A percentile compares a stretch with the other conserved stretches of the same genome.
These are phyloP conservation scores for Kalmanozyma brasiliensis DNA, from an alignment of 1,284 basidiomycete species.

Conservation along the genomic window DNA sequence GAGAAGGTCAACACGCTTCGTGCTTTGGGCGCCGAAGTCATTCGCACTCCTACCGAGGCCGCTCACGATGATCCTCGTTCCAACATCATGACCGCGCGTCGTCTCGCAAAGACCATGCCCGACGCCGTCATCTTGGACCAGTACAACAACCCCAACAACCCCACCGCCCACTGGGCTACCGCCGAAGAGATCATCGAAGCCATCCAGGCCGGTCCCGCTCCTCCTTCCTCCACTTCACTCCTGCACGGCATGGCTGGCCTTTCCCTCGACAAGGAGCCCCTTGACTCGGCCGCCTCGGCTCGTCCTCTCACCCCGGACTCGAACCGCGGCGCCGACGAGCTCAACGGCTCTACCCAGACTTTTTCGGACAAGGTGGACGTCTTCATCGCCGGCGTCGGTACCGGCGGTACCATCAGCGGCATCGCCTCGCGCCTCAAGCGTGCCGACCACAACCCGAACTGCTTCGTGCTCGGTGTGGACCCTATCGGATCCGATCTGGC, in stretches of 20 bases:
- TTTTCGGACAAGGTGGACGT: constrained; percentile 74
- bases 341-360: constrained; percentile 21
- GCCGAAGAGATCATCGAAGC: constrained; percentile 75
- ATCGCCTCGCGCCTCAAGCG: constrained; percentile 79
- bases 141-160: constrained; percentile 76
- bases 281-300: constrained; percentile 14
- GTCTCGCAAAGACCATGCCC: constrained; percentile 81
- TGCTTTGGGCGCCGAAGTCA: constrained; percentile 90
- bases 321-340: constrained; percentile 44
- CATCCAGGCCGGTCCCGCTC: constrained; percentile 71
- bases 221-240: constrained; percentile 53
- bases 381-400: constrained; percentile 89
- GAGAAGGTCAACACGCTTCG: constrained; percentile 94
- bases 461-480: constrained; percentile 82
- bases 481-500: constrained; percentile 93
- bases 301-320: constrained; percentile 52
- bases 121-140: constrained; percentile 91
- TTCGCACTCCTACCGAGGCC: constrained; percentile 91
- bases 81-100: constrained; percentile 87
- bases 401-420: constrained; percentile 92
- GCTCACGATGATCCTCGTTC: constrained; percentile 85
- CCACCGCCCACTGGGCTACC: constrained; percentile 54
- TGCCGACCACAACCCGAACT: constrained; percentile 56
- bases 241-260: constrained; percentile 69
- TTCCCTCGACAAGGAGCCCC: constrained; percentile 23